Evolutionary conservation across 2,329 filamentous ascomycete genomes (phyloP).

Genomic region (Thermothelomyces thermophilus): DNA sequence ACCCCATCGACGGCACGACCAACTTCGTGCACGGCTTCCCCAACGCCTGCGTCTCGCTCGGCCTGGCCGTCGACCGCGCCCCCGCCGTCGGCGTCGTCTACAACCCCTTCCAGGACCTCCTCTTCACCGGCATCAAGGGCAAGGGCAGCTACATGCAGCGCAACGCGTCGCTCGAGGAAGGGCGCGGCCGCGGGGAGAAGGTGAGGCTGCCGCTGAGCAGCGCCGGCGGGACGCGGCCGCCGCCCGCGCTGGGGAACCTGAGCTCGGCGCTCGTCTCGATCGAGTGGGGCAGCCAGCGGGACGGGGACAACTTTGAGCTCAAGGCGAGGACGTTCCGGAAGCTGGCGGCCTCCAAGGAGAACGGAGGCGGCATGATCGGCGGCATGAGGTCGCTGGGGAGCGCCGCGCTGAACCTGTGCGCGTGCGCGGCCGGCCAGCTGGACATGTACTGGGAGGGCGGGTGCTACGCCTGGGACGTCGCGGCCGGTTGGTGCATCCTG

Average conservation of each 20-base stretch:
- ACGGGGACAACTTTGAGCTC: constrained; percentile 63
- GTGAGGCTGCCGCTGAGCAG: constrained; percentile 35
- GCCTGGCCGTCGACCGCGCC: constrained; percentile 54
- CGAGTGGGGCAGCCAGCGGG: constrained; percentile 66
- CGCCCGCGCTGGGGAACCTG: constrained; percentile 55
- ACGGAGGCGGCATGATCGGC: constrained; percentile 70
- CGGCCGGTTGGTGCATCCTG: constrained; percentile 72
- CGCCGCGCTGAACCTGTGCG: constrained; percentile 69
- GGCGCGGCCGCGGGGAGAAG: constrained; percentile 13
- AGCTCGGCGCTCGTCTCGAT: constrained; percentile 58
- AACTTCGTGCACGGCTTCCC: constrained; percentile 76
- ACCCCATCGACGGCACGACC: constrained; percentile 76
- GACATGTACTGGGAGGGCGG: constrained; percentile 80
- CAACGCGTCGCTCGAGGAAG: constrained; percentile 33
- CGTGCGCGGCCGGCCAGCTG: constrained; percentile 62
- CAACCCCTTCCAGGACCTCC: constrained; percentile 65
- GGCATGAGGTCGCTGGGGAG: constrained; percentile 63
- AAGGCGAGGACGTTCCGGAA: constrained; percentile 61
- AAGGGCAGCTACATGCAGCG: constrained; percentile 56
- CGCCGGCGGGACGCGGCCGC: constrained; percentile 32
- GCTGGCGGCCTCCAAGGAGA: constrained; percentile 50
- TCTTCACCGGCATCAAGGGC: constrained; percentile 64
- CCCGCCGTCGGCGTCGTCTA: constrained; percentile 70
- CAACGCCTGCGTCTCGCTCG: constrained; percentile 69
- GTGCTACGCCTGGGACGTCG: constrained; percentile 82